Conservation (phyloP, 2,329 filamentous ascomycete genomes). For the Rasamsonia emersonii region DNA sequence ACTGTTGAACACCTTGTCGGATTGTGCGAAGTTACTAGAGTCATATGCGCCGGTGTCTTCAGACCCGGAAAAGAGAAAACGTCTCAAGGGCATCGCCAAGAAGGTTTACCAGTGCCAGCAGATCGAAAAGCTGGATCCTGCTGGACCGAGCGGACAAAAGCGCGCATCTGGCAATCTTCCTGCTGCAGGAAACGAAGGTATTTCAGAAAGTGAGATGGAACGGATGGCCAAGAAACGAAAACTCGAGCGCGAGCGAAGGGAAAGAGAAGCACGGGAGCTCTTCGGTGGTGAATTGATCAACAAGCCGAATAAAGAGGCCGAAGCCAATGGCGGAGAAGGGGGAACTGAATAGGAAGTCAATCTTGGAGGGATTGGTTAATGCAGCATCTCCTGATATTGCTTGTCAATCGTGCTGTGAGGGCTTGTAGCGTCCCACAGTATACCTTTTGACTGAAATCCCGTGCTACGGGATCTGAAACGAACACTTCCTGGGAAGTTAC, state of each 20-base stretch:
- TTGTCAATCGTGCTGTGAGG: too few species aligned
- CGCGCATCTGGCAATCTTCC: slow-evolving; percentile 25
- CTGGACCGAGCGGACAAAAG: slow-evolving; percentile 31
- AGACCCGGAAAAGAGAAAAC: slow-evolving; percentile 33
- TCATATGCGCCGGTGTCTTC: slow-evolving; percentile 30
- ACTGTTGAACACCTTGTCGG: slow-evolving; percentile 27
- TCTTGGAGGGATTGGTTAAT: too few species aligned
- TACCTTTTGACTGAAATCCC: background rate
- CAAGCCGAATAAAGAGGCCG: slow-evolving; percentile 21
- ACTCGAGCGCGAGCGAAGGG: slow-evolving; percentile 20
- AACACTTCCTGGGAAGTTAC: too few species aligned
- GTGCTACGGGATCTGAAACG: too few species aligned
- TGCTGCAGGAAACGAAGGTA: slow-evolving; percentile 16
- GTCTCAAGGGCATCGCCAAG: slow-evolving; percentile 38
- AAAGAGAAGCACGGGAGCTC: slow-evolving; percentile 19
- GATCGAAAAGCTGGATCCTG: slow-evolving; percentile 37
- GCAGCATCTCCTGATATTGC: too few species aligned
- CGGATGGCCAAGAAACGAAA: slow-evolving; percentile 33
- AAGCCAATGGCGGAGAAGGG: background rate
- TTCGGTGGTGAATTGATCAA: slow-evolving; percentile 30
- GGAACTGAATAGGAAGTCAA: background rate
- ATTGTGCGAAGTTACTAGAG: slow-evolving; percentile 31
- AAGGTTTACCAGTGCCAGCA: slow-evolving; percentile 43
- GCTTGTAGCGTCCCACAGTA: background rate
- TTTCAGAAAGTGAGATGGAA: slow-evolving; percentile 28